Base-by-base conservation (phyloP, 2,329 filamentous ascomycete species). In the Rosellinia necatrix region DNA sequence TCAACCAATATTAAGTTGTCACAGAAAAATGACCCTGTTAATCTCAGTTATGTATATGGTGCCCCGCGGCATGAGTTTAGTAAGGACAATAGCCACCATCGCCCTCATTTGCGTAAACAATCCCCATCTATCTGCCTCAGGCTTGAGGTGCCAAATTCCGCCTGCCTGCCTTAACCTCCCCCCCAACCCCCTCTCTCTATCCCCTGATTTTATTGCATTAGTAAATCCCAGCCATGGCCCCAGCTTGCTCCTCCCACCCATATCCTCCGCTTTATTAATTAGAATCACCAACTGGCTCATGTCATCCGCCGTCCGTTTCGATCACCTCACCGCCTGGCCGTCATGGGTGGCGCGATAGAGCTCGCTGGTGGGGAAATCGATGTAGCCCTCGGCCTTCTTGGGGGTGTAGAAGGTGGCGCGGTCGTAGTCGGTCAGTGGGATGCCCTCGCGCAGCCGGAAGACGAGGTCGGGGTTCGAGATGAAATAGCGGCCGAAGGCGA, bases 401-500 rank as follows among this genome's bases (percentile, higher is more conserved):
- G 54, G 52, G 1, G 56, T 55, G 53, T 81, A 81, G 57, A 81
- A 81, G 0, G 72, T 75, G 29, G 70, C 66, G 6, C 78, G 68
- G 62, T 81, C 67, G 60, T 80, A 81, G 38, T 68, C 64, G n/a
- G 66, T 72, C 32, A 81, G 66, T 19, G 71, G 68, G 10, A 81
- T 70, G 1, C 74, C 74, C 51, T 78, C 66, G 61, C 72, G 57
- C 25, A 81, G 43, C 29, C 77, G 69, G 60, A 73, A 80, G 4
- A 75, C 72, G 15, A 82, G 65, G 63, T 81, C 78, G 2, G 79
- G 79, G 6, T 73, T 81, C 35, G 72, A 72, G 58, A 80, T 78
- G 58, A 78, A 81, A 51, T 74, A 75, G 21, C 78, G 64, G 6
- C 79, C 79, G 63, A 81, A 80, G 0, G 74, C 76, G n/a, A 79